Conservation (phyloP, 257 asterid genomes). For the Nicotiana obtusifolia region DNA sequence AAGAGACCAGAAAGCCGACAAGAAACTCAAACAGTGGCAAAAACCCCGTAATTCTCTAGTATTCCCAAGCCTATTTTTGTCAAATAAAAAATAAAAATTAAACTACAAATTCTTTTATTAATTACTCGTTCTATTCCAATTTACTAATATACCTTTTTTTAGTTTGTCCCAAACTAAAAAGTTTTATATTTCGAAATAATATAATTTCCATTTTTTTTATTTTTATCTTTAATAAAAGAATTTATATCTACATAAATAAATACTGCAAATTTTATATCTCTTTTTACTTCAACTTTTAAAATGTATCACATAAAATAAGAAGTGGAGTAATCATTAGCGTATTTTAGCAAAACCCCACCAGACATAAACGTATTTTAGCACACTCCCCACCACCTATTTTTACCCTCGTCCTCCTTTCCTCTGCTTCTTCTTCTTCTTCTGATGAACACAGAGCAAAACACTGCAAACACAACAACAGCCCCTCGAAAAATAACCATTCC, state of each 20-base stretch:
- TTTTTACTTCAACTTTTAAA: too few relatives aligned
- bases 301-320: too few relatives aligned
- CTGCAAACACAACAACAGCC: background rate
- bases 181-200: too few relatives aligned
- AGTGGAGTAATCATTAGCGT: background rate
- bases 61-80: background rate
- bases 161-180: too few relatives aligned
- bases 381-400: background rate
- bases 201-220: too few relatives aligned
- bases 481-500: background rate
- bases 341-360: background rate
- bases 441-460: background rate
- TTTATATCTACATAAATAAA: too few relatives aligned
- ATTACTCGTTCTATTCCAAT: too few relatives aligned
- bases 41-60: background rate
- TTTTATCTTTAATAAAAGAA: too few relatives aligned
- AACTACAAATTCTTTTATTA: too few relatives aligned
- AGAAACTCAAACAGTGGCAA: slow-evolving; percentile 1
- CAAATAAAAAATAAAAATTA: background rate
- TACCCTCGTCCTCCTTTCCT: background rate
- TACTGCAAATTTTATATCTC: too few relatives aligned
- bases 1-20: slow-evolving; percentile 5
- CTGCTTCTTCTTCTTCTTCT: background rate
- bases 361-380: background rate
- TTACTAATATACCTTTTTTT: too few relatives aligned